Conservation (phyloP, 164 flowering plant species). For the Sextonia rubra region DNA sequence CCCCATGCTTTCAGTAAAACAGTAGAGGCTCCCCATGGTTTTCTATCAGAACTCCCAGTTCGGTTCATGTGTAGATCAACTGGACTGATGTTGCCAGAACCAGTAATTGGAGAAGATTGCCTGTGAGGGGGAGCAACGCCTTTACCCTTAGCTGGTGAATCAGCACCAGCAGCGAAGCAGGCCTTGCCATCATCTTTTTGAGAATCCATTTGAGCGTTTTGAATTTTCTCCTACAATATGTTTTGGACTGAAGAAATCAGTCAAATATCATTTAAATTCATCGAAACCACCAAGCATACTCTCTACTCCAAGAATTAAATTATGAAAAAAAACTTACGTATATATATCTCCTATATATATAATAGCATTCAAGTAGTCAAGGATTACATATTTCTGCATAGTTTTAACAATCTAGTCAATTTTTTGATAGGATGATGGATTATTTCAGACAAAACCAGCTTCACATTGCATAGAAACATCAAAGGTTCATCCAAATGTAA, state of each 20-base stretch:
- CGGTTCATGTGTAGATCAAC: conserved; percentile 30
- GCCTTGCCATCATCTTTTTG: conserved; percentile 16
- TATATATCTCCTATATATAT: no score
- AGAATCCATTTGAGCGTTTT: conserved; percentile 13
- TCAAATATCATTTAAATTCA: neutral
- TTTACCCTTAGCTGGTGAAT: conserved; percentile 17
- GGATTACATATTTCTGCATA: neutral
- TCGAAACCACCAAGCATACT: neutral
- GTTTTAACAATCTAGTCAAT: neutral
- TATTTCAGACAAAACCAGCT: no score
- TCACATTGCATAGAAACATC: no score
- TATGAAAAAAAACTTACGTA: neutral
- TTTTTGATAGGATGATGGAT: no score
- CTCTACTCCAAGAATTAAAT: neutral
- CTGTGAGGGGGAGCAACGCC: conserved; percentile 7
- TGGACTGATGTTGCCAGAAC: conserved; percentile 1
- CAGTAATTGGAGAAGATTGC: conserved; percentile 7
- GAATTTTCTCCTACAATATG: neutral
- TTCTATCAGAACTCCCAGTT: conserved; percentile 35
- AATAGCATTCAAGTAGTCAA: neutral
- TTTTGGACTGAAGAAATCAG: neutral
- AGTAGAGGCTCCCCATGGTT: conserved; percentile 30
- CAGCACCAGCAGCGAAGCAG: conserved; percentile 8
- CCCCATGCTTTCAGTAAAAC: conserved; percentile 38
- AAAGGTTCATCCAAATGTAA: no score